Percentiles rank a stretch among this genome's conserved stretches.
These are phyloP conservation scores for Crataegus laevigata DNA, from an alignment of 306 rosid genomes.

Conservation along the genomic window DNA sequence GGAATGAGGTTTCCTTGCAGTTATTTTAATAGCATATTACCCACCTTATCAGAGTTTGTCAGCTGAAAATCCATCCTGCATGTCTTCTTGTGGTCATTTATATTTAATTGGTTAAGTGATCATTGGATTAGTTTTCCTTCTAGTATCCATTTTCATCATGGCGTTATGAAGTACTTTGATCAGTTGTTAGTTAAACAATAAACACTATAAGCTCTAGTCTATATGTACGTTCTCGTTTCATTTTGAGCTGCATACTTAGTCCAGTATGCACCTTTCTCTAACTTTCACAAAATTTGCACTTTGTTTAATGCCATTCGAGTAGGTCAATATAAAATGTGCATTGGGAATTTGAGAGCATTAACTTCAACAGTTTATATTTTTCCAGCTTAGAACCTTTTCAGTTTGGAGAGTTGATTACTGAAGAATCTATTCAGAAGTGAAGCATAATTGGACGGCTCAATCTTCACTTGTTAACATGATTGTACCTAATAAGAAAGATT, in stretches of 20 bases:
- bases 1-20: neutral
- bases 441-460: neutral
- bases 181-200: neutral
- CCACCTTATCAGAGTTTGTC: neutral
- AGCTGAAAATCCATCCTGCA: neutral
- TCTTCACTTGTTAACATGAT: neutral
- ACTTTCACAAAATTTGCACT: neutral
- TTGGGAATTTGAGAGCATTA: neutral
- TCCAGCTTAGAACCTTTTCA: neutral
- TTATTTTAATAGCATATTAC: neutral
- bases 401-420: neutral
- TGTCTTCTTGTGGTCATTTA: neutral
- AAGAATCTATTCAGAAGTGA: neutral
- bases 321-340: neutral
- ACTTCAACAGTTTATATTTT: neutral
- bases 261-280: neutral
- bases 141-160: too few species aligned
- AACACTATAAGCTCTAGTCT: neutral
- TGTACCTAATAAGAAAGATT: neutral
- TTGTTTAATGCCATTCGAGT: neutral
- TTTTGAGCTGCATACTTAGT: neutral
- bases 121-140: too few species aligned
- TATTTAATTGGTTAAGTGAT: neutral
- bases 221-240: neutral
- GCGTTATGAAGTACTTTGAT: neutral